Base-by-base conservation (phyloP, 768 basidiomycete genomes). In the Hypholoma fasciculare region DNA sequence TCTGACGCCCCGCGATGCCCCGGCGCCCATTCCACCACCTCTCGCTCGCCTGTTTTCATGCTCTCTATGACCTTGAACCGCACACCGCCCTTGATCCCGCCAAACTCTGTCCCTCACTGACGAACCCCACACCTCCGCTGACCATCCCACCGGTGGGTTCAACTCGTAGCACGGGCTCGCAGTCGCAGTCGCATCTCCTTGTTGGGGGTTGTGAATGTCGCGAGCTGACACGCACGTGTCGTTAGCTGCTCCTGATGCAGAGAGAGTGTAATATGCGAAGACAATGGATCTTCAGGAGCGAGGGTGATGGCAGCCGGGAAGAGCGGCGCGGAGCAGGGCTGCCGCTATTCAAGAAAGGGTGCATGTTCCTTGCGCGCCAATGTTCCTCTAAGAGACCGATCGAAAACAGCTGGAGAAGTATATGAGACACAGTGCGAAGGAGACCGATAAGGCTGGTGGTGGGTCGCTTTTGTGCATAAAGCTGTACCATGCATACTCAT, bases 401-500 rank as follows among this genome's bases (percentile, higher is more conserved):
- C n/a, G 34, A 30, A 1, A 30, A 11, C 14, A 36, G 36, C n/a
- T 44, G 53, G 12, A 68, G 4, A 7, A 67, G 44, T 47, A 67
- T 20, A 14, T 49, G 39, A 16, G 39, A 14, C n/a, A 69, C n/a
- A n/a, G 49, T 38, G 46, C 36, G 17, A 58, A 27, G 16, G 46
- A 26, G 20, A 63, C 59, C 20, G 52, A 47, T 40, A 64, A 64
- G 14, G 52, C 52, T 37, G 48, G 38, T 26, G 63, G 62, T 1
- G 66, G 56, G 27, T 58, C 53, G 12, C 59, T 63, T 16, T 61
- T 64, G 50, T 92, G 89, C 14, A 76, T 72, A 19, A 91, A 64
- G 40, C 80, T 74, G 64, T 89, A 90, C 80, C 84, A 87, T 0
- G 79, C 71, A n/a, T n/a, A n/a, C n/a, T 1, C 80, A 65, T 9